These are phyloP conservation scores for Syzygium jambos DNA, from an alignment of 345 rosid genomes.

Conservation along the genomic window DNA sequence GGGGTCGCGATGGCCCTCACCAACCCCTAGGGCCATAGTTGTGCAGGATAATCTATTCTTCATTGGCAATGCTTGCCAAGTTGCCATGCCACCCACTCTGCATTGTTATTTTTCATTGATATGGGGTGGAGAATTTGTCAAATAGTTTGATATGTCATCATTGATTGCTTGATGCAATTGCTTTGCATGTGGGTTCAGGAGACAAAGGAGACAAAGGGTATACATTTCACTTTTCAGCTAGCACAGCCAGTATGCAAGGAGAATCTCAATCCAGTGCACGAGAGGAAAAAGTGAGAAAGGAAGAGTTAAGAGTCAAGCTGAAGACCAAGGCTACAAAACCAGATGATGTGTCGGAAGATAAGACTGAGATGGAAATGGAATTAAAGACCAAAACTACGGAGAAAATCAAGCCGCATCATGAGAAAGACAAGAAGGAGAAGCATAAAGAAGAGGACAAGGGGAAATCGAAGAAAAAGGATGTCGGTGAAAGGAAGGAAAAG, in stretches of 20 bases:
- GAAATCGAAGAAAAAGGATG: neutral
- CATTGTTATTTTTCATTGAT: neutral
- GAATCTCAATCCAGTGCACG: slow-evolving; percentile 12
- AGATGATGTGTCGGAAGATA: slow-evolving; percentile 17
- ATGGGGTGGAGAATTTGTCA: neutral
- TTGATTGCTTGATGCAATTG: neutral
- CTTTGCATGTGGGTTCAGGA: neutral
- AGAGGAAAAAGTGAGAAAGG: slow-evolving; percentile 37
- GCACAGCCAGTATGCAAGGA: slow-evolving; percentile 14
- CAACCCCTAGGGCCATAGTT: neutral
- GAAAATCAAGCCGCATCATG: slow-evolving; percentile 32
- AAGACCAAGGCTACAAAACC: slow-evolving; percentile 33
- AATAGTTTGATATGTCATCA: neutral
- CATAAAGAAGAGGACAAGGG: neutral
- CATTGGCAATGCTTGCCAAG: neutral
- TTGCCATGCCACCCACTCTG: neutral
- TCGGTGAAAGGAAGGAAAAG: neutral
- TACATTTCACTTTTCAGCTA: slow-evolving; percentile 1
- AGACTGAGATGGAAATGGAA: slow-evolving; percentile 38
- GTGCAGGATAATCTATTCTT: neutral
- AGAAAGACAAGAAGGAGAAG: slow-evolving; percentile 8
- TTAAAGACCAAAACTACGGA: slow-evolving; percentile 48
- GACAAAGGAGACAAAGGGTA: neutral
- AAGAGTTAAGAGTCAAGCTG: slow-evolving; percentile 41
- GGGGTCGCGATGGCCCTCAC: neutral